Conservation (phyloP, 495 filamentous ascomycete genomes). For the Parathielavia appendiculata region DNA sequence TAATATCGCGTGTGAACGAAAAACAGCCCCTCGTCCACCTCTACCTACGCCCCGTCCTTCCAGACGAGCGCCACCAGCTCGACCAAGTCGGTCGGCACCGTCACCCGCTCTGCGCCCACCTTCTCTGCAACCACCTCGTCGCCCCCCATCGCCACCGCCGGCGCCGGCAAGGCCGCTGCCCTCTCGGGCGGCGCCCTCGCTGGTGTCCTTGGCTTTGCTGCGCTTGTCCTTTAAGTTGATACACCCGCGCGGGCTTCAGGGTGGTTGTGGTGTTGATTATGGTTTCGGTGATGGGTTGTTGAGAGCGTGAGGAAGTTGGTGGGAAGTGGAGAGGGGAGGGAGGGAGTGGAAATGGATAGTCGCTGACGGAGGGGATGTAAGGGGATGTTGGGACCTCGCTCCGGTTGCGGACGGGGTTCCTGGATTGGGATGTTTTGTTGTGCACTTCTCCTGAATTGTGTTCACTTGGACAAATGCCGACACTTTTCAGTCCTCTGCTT, state of each 20-base stretch:
- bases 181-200: constrained; percentile 66
- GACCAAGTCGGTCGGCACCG: constrained; percentile 29
- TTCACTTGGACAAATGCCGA: constrained; percentile 14
- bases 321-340: background rate
- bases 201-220: constrained; percentile 68
- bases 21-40: constrained; percentile 25
- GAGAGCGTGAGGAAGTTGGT: background rate
- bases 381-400: background rate
- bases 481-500: constrained; percentile 14
- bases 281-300: constrained; percentile 1
- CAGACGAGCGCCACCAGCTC: constrained; percentile 30
- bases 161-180: constrained; percentile 60
- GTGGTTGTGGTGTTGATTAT: constrained; percentile 9
- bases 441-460: constrained; percentile 9
- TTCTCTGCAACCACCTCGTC: constrained; percentile 46
- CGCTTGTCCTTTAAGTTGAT: constrained; percentile 65
- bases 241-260: background rate
- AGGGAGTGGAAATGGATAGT: background rate
- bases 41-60: constrained; percentile 29
- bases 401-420: constrained; percentile 10
- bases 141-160: constrained; percentile 47
- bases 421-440: background rate
- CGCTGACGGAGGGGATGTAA: constrained; percentile 6
- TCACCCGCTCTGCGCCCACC: constrained; percentile 34
- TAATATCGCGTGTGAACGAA: background rate